These are phyloP conservation scores for Aspergillus sclerotialis DNA, from an alignment of 2,329 filamentous ascomycete genomes.

Conservation along the genomic window DNA sequence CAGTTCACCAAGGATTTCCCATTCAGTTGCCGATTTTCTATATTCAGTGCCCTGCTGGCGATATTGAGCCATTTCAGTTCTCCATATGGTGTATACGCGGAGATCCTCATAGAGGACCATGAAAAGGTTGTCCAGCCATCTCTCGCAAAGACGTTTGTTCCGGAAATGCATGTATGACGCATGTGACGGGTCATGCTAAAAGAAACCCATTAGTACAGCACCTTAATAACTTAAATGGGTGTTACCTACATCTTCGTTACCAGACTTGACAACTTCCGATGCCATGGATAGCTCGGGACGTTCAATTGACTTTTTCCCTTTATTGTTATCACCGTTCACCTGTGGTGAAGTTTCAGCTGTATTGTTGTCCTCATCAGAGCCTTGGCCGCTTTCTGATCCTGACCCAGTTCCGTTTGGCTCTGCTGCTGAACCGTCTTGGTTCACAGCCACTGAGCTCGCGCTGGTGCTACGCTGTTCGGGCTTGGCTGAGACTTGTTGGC, in stretches of 20 bases:
- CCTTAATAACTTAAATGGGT: too few relatives aligned
- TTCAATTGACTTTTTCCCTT: slow-evolving; percentile 50
- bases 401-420: slow-evolving; percentile 30
- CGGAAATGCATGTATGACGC: slow-evolving; percentile 82
- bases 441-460: slow-evolving; percentile 71
- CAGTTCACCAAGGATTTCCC: slow-evolving; percentile 92
- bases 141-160: slow-evolving; percentile 93
- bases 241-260: slow-evolving; percentile 59
- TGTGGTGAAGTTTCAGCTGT: slow-evolving; percentile 16
- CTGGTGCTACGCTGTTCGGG: slow-evolving; percentile 46
- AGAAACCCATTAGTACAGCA: too few relatives aligned
- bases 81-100: slow-evolving; percentile 98
- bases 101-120: slow-evolving; percentile 99
- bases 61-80: slow-evolving; percentile 94
- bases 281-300: slow-evolving; percentile 74
- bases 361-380: slow-evolving; percentile 16
- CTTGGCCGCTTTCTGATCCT: slow-evolving; percentile 20
- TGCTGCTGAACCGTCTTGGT: slow-evolving; percentile 48
- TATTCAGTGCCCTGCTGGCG: slow-evolving; percentile 90
- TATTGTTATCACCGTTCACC: slow-evolving; percentile 24
- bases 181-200: slow-evolving; percentile 56
- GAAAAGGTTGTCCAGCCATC: slow-evolving; percentile 97
- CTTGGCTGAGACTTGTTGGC: slow-evolving; percentile 26
- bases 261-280: slow-evolving; percentile 68
- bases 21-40: slow-evolving; percentile 93